Evolutionary conservation across 1,284 basidiomycete genomes (phyloP), one percentile per base, ranked within the genome.

Genomic region (Golubevia pallescens): DNA sequence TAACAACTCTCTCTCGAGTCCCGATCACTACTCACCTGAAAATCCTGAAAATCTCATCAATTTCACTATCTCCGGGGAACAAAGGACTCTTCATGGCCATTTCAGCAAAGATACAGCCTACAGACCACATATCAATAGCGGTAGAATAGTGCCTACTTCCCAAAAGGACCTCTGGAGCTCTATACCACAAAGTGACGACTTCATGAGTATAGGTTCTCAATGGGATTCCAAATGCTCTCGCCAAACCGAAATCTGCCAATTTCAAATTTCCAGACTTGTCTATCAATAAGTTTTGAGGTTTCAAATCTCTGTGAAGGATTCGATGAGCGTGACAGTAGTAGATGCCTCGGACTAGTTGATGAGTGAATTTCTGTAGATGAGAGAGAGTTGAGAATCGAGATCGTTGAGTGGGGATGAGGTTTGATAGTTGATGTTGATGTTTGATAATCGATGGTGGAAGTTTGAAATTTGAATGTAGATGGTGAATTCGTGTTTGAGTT

Each of bases 41-140:
- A 82, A 98, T 99, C 87, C 95, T 93, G 90, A 98, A 99, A 77
- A 99, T 99, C 88, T 99, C 95, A 87, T 99, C 96, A 80, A 99
- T 99, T 87, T 99, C 96, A 28, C 95, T 97, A 87, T 99, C 96
- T 7, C 97, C 96, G 13, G 96, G 95, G 90, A 98, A 98, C 23
- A 98, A 89, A 1, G 96, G 95, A 74, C 91, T 90, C 23, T 94
- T 92, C 89, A 93, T 91, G 63, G 93, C 90, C 94, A 96, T 95
- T 87, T 96, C 94, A 6, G 94, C 94, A 75, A 93, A 92, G 81
- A 96, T 96, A 77, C 93, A 94, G 16, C 95, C 96, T 23, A 97
- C 95, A 57, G 93, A 95, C 96, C 96, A 99, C 90, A 98, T 96
- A 87, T 99, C 97, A 80, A 98, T 94, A 32, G 93, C 81, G 1